A percentile compares a stretch with the other conserved stretches of the same genome.
Evolutionary conservation across 371 early-diverging fungal species (phyloP).

Genomic region (Conidiobolus incongruus): DNA sequence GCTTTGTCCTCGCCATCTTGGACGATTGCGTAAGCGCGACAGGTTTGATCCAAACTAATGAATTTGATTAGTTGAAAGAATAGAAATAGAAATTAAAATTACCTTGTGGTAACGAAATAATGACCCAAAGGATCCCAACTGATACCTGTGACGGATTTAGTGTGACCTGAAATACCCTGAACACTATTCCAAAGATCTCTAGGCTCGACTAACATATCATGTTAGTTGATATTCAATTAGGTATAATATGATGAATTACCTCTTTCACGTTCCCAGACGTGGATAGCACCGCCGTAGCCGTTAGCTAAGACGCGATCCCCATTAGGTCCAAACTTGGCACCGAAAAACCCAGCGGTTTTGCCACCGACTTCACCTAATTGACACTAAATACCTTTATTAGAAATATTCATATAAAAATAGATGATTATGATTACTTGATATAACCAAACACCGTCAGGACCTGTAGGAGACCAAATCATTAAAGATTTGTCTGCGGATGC

Average conservation of each 20-base stretch:
- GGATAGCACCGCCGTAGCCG: conserved; percentile 75
- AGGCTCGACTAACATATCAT: too few relatives aligned
- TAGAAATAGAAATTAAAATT: background rate
- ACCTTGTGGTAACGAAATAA: conserved; percentile 47
- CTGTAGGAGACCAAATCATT: conserved; percentile 78
- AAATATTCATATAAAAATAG: background rate
- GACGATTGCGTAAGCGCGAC: conserved; percentile 43
- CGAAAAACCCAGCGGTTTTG: conserved; percentile 57
- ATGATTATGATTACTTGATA: conserved; percentile 18
- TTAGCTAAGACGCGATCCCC: conserved; percentile 45
- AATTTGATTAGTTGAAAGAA: background rate
- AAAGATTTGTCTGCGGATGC: conserved; percentile 85
- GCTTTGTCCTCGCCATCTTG: conserved; percentile 3
- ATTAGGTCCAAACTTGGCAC: conserved; percentile 44
- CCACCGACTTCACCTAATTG: conserved; percentile 88
- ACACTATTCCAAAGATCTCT: too few relatives aligned
- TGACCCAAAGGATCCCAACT: conserved; percentile 63
- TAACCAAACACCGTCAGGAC: conserved; percentile 62
- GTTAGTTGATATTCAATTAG: background rate
- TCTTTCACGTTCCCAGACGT: conserved; percentile 46
- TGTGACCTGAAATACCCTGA: conserved; percentile 9
- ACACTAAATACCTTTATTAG: conserved; percentile 8
- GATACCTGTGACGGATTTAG: conserved; percentile 19
- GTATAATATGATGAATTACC: background rate
- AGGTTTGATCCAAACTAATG: conserved; percentile 81